Conservation (phyloP, 1,284 basidiomycete species). For the Heterobasidion parviporum region DNA sequence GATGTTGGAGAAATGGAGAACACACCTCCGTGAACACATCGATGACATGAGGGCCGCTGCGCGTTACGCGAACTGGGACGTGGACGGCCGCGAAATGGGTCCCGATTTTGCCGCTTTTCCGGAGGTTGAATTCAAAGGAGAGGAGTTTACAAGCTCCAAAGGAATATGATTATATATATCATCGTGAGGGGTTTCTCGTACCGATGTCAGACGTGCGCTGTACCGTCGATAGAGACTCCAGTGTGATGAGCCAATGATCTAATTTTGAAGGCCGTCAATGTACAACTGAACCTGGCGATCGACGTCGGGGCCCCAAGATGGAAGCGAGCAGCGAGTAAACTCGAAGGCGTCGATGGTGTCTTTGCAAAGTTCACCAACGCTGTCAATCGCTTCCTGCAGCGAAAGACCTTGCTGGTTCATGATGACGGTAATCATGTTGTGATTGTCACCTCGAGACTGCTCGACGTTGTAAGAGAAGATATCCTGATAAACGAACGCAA, state of each 20-base stretch:
- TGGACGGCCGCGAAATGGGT: no score
- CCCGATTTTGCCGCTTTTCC: no score
- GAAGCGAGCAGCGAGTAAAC: conserved; percentile 21
- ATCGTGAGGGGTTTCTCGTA: no score
- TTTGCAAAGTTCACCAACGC: conserved; percentile 29
- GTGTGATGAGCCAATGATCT: conserved; percentile 32
- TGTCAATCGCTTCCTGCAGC: conserved; percentile 32
- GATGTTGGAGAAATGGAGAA: no score
- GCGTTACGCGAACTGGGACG: no score
- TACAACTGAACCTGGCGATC: conserved; percentile 26
- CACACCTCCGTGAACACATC: no score
- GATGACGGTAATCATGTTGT: conserved; percentile 34
- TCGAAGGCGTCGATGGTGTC: conserved; percentile 28
- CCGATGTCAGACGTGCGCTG: no score
- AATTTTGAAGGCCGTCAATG: conserved; percentile 28
- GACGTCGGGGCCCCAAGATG: conserved; percentile 29
- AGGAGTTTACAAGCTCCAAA: no score
- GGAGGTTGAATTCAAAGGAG: no score
- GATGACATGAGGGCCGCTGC: no score
- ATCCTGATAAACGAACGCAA: conserved; percentile 19
- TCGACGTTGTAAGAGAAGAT: conserved; percentile 37
- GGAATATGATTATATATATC: no score
- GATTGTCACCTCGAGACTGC: conserved; percentile 30
- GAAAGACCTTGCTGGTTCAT: conserved; percentile 25
- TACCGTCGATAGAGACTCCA: conserved; percentile 17